Conservation (phyloP, 305 asterid species). For the Ilex paraguariensis region DNA sequence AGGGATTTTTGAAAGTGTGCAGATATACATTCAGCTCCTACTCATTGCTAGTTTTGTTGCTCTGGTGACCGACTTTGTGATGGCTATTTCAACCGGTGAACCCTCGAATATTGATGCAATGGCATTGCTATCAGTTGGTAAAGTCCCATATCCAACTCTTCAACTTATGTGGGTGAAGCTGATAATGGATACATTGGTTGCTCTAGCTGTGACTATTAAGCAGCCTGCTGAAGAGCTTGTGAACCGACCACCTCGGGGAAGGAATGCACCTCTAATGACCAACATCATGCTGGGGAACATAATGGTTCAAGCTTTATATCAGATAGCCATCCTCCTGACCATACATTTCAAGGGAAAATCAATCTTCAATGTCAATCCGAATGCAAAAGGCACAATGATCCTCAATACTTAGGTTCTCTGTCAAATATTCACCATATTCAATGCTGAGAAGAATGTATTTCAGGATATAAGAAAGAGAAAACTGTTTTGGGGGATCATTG, state of each 20-base stretch:
- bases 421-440: constrained; percentile 21
- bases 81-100: constrained; percentile 55
- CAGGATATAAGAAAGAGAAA: constrained; percentile 12
- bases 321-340: constrained; percentile 18
- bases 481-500: constrained; percentile 24
- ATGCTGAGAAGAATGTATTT: constrained; percentile 10
- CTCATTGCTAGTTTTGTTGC: constrained; percentile 63
- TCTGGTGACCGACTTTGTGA: constrained; percentile 50
- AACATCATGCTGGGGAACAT: constrained; percentile 33
- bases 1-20: constrained; percentile 41
- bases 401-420: constrained; percentile 35
- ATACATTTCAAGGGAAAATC: constrained; percentile 28
- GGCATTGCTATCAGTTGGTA: constrained; percentile 29
- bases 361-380: constrained; percentile 10
- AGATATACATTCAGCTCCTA: constrained; percentile 52
- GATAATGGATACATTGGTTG: constrained; percentile 31
- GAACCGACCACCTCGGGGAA: constrained; percentile 17
- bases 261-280: constrained; percentile 28
- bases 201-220: constrained; percentile 30
- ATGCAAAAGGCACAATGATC: constrained; percentile 27
- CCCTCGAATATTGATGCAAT: constrained; percentile 19
- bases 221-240: constrained; percentile 20
- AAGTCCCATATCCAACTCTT: constrained; percentile 28
- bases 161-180: constrained; percentile 43
- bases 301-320: constrained; percentile 27